Percentiles rank a stretch among this genome's conserved stretches.
phyloP scores from a whole-genome alignment of 352 stramenopile genomes.

The Albugo laibachii region DNA sequence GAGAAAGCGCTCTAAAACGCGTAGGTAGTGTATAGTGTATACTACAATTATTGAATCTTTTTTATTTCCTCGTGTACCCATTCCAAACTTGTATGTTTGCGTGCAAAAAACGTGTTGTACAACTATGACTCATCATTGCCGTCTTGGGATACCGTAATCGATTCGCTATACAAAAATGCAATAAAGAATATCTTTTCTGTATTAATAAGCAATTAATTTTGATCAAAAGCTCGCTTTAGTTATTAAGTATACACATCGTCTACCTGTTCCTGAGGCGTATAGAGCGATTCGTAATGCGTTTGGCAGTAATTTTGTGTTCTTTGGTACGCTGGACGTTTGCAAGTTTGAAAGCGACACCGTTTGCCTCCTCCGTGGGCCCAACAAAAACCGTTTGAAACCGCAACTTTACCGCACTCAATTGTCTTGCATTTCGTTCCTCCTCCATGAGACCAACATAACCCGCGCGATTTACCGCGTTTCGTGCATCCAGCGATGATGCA shows the following conservation, averaged over 20 bases:
- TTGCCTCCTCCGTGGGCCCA: constrained; percentile 21
- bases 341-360: constrained; percentile 14
- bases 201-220: too few relatives aligned
- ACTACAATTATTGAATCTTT: too few relatives aligned
- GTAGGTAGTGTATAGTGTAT: background rate
- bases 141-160: too few relatives aligned
- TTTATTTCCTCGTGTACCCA: too few relatives aligned
- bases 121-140: too few relatives aligned
- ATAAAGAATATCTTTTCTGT: too few relatives aligned
- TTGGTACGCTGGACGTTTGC: constrained; percentile 17
- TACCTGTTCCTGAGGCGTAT: too few relatives aligned
- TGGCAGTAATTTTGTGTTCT: constrained; percentile 22
- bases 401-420: constrained; percentile 13
- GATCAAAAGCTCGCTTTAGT: too few relatives aligned
- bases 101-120: too few relatives aligned
- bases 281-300: constrained; percentile 19
- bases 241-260: too few relatives aligned
- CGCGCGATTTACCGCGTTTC: constrained; percentile 17
- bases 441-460: constrained; percentile 23
- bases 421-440: constrained; percentile 17
- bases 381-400: constrained; percentile 17
- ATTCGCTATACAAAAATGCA: too few relatives aligned
- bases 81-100: too few relatives aligned
- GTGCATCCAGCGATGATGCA: constrained; percentile 18
- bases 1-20: background rate